These are phyloP conservation scores for Scalesia atractyloides DNA, from an alignment of 129 eudicot species.

Conservation along the genomic window DNA sequence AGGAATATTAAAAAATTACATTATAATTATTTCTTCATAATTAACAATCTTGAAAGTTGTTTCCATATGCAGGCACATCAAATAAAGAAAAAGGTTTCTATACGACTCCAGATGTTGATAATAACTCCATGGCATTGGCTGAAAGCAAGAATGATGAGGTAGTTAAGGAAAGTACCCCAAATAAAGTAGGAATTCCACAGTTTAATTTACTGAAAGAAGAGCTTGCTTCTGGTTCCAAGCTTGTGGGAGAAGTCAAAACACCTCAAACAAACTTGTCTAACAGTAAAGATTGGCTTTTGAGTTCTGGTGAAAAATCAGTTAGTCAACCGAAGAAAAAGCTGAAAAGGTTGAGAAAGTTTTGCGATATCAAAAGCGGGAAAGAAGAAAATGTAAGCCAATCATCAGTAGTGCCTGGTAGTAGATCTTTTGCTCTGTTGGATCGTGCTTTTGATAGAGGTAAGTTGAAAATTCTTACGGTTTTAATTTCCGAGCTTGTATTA, in stretches of 20 bases:
- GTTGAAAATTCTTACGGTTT: neutral
- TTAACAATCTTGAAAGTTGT: neutral
- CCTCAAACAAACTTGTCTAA: constrained; percentile 48
- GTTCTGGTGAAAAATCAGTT: constrained; percentile 54
- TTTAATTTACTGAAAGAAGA: constrained; percentile 14
- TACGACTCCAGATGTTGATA: constrained; percentile 29
- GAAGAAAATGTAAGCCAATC: constrained; percentile 25
- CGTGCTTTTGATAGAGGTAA: constrained; percentile 47
- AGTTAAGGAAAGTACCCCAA: constrained; percentile 17
- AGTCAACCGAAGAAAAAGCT: constrained; percentile 48
- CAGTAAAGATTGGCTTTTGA: constrained; percentile 66
- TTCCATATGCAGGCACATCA: constrained; percentile 41
- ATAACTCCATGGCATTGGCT: constrained; percentile 23
- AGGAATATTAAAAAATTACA: too few relatives aligned
- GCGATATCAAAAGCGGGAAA: constrained; percentile 40
- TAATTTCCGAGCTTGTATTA: neutral
- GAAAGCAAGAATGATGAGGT: constrained; percentile 29
- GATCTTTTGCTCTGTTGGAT: constrained; percentile 24
- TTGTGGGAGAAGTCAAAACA: constrained; percentile 42
- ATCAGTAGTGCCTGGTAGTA: constrained; percentile 24
- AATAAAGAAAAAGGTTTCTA: constrained; percentile 20
- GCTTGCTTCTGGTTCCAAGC: constrained; percentile 26
- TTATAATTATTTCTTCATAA: neutral
- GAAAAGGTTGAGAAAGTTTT: constrained; percentile 69
- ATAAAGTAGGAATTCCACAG: constrained; percentile 31